Evolutionary conservation across 495 filamentous ascomycete genomes (phyloP).

Genomic region (Talaromyces adpressus): DNA sequence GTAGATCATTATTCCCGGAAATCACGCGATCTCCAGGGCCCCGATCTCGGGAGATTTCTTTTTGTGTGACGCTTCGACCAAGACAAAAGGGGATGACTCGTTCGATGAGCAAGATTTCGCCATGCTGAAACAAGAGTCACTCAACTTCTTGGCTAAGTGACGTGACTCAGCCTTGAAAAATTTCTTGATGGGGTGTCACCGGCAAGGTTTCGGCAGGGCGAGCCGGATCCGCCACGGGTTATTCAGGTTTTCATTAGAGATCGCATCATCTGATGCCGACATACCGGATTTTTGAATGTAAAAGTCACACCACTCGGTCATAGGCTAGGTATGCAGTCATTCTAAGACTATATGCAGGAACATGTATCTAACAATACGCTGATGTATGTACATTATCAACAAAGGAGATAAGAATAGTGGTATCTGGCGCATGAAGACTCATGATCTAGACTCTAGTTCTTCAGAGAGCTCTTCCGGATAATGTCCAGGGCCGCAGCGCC

Average conservation of each 20-base stretch:
- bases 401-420: background rate
- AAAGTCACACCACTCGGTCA: background rate
- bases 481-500: constrained; percentile 61
- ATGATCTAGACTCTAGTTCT: background rate
- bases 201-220: background rate
- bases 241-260: background rate
- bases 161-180: background rate
- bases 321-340: background rate
- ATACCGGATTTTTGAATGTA: background rate
- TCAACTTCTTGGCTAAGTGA: background rate
- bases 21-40: background rate
- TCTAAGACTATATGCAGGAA: background rate
- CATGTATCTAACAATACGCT: background rate
- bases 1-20: background rate
- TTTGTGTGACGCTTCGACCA: background rate
- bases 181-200: background rate
- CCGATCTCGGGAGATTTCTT: background rate
- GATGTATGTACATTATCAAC: background rate
- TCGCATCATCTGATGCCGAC: background rate
- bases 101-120: background rate
- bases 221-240: background rate
- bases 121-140: background rate
- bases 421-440: background rate
- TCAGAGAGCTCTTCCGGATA: constrained; percentile 28
- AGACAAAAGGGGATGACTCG: background rate